Evolutionary conservation across 306 rosid species (phyloP), one percentile per base, ranked within the genome.

Genomic region (Cicer cuneatum): DNA sequence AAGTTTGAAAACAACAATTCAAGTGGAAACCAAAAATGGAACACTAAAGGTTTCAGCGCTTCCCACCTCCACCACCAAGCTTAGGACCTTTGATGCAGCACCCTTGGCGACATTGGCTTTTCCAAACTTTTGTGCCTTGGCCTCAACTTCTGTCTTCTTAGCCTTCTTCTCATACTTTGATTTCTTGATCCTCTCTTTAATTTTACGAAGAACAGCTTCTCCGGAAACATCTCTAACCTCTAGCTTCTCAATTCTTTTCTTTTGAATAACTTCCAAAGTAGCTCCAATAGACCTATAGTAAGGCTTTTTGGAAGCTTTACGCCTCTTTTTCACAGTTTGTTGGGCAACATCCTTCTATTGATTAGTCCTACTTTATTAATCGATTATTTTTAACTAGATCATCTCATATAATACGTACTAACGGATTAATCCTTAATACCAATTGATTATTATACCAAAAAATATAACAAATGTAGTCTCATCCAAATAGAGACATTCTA

Each of bases 131-230:
- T 87, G 90, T 24, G 83, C 2, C 85, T 91, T 91, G 0, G 92
- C 78, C 8, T 11, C 37, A 12, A 83, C 90, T 80, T 92, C 98
- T 0, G 96, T 90, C 75, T 90, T 92, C 84, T 87, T 90, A 0
- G 98, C 93, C 85, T 83, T 92, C 86, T 92, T 92, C 61, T 92
- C 98, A 10, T 92, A 96, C 80, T 92, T 92, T 2, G 96, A 87
- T 33, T 92, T 92, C 82, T 90, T 92, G 40, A 88, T 84, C 78
- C 98, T 85, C 72, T 92, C 98, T 73, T 92, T 92, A 42, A 92
- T 90, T 76, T 92, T 96, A 71, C 79, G 65, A 29, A 75, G 79
- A 10, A 72, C 79, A 52, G 79, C 79, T 75, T 75, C 79, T 41
- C 79, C 52, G 12, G 72, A 65, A 39, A 66, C 79, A 65, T 75